phyloP scores from a whole-genome alignment of 1,284 basidiomycete species.

The Kalmanozyma brasiliensis region DNA sequence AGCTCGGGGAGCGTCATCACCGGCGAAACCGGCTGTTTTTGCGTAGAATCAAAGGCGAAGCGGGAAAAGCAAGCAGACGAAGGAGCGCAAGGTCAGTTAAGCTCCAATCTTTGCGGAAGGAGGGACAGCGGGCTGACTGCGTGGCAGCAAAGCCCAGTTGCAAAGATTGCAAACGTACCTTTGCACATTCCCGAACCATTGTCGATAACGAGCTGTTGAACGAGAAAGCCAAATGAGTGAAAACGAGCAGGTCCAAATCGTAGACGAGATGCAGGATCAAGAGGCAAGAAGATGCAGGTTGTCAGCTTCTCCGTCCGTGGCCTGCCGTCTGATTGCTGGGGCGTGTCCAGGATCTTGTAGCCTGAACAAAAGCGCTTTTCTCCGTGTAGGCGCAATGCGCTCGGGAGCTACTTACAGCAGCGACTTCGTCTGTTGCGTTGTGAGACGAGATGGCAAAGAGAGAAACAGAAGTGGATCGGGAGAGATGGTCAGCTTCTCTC shows the following conservation, averaged over 20 bases:
- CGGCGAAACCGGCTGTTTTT: constrained; percentile 72
- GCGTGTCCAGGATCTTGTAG: not conserved
- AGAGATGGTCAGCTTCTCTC: constrained; percentile 13
- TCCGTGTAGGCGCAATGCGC: not conserved
- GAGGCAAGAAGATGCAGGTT: not conserved
- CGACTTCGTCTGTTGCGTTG: constrained; percentile 63
- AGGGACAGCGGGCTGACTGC: not conserved
- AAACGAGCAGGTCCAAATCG: not conserved
- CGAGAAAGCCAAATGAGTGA: not conserved
- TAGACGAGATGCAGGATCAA: not conserved
- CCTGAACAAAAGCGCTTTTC: not conserved
- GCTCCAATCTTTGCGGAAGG: not conserved
- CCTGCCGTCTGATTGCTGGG: not conserved
- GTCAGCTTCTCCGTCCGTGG: constrained; percentile 9
- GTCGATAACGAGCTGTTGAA: constrained; percentile 66
- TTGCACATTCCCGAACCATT: constrained; percentile 69
- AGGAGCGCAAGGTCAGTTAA: not conserved
- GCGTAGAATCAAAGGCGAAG: not conserved
- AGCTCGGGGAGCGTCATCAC: constrained; percentile 81
- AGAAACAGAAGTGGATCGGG: not conserved
- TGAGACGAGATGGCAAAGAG: too few relatives aligned
- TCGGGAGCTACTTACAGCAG: constrained; percentile 63
- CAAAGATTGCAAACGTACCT: constrained; percentile 34
- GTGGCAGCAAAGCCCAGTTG: not conserved
- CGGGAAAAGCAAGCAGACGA: not conserved